Evolutionary conservation across 2,329 filamentous ascomycete genomes (phyloP), one percentile per base, ranked within the genome.

Genomic region (Lasiodiplodia sp.): DNA sequence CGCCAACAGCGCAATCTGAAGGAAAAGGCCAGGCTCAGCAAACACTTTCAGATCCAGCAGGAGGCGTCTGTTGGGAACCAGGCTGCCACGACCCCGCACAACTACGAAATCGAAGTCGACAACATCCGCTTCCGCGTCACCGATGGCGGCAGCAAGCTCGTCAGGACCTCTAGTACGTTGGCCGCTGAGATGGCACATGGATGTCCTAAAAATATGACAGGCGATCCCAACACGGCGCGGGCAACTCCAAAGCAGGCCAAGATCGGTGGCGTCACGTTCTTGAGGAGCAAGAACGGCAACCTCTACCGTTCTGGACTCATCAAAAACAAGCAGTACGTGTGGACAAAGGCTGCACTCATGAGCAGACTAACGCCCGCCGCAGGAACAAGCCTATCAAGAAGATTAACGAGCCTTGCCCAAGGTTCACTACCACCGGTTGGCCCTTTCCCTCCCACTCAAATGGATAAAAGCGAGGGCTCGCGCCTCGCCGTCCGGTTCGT

Each of bases 281-380:
- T 93, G 74, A 88, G 94, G 72, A 97, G 92, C 79, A 96, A 95
- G 78, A 91, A 91, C 73, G 94, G 94, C 70, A 97, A 97, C 73
- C 86, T 97, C 31, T 91, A 94, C 75, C 91, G 93, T 67, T 87
- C 91, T 75, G 89, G 91, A 71, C 85, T 93, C 68, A 87, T 95
- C 69, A 89, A 90, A 77, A 89, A 89, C 71, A 91, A 92, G 79
- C 90, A 88, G 92, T 95, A 88, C 81, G 89, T 86, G 12, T 18
- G 40, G 12, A 47, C 25, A 38, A 25, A 5, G 37, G 16, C 11
- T 31, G 21, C n/a, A 21, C 25, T 34, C 47, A 37, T 23, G 4
- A 57, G 25, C 66, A 62, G 57, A 57, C 64, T 71, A 31, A 70
- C 44, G 34, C 23, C 28, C 52, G 40, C 18, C 28, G 68, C 69